Evolutionary conservation across 306 rosid genomes (phyloP), one percentile per base, ranked within the genome.

Genomic region (Citrullus colocynthis): DNA sequence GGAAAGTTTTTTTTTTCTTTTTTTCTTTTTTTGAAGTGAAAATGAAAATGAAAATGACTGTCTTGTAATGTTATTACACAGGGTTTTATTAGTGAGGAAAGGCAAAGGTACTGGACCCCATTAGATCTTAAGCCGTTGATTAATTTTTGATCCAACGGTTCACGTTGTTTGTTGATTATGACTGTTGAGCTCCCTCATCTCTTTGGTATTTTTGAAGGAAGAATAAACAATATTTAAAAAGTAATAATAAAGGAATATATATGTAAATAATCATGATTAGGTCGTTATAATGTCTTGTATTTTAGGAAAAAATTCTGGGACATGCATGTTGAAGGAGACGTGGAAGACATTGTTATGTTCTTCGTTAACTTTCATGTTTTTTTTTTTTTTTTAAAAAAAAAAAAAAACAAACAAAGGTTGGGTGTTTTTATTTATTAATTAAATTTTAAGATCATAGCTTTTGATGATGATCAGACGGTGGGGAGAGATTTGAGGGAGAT

Each of bases 131-230:
- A 77, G 4, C 84, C 32, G 4, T 45, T 51, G 81, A 9, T 42
- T 37, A 8, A 11, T 21, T 45, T 66, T 6, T 2, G 6, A 90
- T 88, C 96, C 45, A 72, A 90, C 41, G 90, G 86, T 34, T 65
- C 5, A 62, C 18, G 24, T 80, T 87, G 12, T 54, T 48, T 79
- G 57, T 80, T 61, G 71, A 3, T 7, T 75, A 75, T 85, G 92
- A 81, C 90, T 82, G 30, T 86, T 84, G 75, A 85, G 73, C 87
- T 93, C 85, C 86, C 30, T 10, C 41, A 8, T 24, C 28, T 24
- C 28, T 64, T 42, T 0, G 34, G 48, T 9, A 17, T 73, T 81
- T 76, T 57, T 61, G 24, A 41, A 30, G 44, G 11, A 39, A 6
- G 0, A 20, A 54, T 12, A 36, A 14, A 64, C 2, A 65, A 63